Percentiles rank a stretch among this genome's conserved stretches.
These are phyloP conservation scores for Setomelanomma holmii DNA, from an alignment of 2,329 filamentous ascomycete species.

Conservation along the genomic window DNA sequence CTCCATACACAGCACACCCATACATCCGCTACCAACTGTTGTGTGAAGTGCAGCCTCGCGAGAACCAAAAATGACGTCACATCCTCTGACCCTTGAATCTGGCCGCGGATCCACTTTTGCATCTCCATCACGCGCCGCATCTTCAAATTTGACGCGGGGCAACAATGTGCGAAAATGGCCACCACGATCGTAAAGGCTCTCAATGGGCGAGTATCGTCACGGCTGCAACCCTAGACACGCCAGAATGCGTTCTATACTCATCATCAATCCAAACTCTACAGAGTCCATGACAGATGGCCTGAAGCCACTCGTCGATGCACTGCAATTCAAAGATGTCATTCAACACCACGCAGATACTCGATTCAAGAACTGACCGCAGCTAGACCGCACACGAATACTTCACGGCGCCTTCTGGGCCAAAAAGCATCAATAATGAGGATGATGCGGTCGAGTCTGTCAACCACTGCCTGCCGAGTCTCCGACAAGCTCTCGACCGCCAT, in stretches of 20 bases:
- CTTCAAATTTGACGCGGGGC: conserved; percentile 21
- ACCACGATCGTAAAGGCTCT: background rate
- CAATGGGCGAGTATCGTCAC: conserved; percentile 37
- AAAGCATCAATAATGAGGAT: conserved; percentile 78
- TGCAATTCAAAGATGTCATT: conserved; percentile 54
- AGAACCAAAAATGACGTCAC: conserved; percentile 13
- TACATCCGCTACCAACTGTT: background rate
- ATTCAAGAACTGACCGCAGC: conserved; percentile 52
- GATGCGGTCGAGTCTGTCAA: conserved; percentile 71
- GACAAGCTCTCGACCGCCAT: conserved; percentile 57
- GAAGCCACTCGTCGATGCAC: conserved; percentile 55
- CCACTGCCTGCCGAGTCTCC: conserved; percentile 66
- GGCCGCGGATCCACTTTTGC: conserved; percentile 13
- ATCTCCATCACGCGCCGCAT: conserved; percentile 16
- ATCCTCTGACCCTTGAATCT: background rate
- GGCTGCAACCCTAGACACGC: conserved; percentile 23
- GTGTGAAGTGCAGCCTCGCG: background rate
- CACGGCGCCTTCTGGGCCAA: conserved; percentile 71
- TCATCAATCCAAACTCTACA: conserved; percentile 84
- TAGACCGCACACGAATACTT: conserved; percentile 64
- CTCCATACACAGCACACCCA: background rate
- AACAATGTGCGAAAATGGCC: conserved; percentile 6
- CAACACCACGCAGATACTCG: conserved; percentile 30
- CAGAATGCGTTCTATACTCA: conserved; percentile 62
- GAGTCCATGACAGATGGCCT: conserved; percentile 73